phyloP scores from a whole-genome alignment of 495 filamentous ascomycete species.

The Tuber indicum region DNA sequence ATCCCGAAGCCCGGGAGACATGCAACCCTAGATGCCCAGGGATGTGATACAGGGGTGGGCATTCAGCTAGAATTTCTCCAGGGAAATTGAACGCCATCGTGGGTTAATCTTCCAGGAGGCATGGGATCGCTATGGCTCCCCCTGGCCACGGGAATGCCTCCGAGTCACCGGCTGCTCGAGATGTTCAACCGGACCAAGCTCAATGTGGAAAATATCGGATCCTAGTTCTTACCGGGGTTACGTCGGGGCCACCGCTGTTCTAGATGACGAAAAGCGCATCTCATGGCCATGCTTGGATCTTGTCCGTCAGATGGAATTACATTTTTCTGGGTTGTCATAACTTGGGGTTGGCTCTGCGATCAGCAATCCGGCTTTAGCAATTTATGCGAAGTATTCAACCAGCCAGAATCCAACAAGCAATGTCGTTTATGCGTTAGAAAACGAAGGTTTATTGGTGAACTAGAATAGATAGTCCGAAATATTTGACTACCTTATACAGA shows the following conservation, averaged over 20 bases:
- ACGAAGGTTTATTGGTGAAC: neutral
- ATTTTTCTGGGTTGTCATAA: neutral
- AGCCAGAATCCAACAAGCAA: neutral
- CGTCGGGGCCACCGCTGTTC: neutral
- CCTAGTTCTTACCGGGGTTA: neutral
- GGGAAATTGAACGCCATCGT: neutral
- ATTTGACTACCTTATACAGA: neutral
- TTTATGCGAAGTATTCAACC: neutral
- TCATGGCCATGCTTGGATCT: neutral
- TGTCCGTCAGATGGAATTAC: neutral
- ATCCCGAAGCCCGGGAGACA: neutral
- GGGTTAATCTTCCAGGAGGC: neutral
- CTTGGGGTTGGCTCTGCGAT: neutral
- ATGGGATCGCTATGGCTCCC: neutral
- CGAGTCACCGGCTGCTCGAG: neutral
- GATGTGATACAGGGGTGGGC: neutral
- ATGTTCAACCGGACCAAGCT: neutral
- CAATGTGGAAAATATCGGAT: neutral
- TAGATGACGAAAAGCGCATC: neutral
- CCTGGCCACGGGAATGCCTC: neutral
- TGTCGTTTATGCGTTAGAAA: neutral
- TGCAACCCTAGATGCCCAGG: neutral
- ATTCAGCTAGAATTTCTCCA: neutral
- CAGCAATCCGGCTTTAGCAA: neutral
- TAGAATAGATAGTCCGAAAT: neutral